Percentiles rank a stretch among this genome's conserved stretches.
Conservation (phyloP, 2,329 filamentous ascomycete species). For the Ascosphaera aggregata region DNA sequence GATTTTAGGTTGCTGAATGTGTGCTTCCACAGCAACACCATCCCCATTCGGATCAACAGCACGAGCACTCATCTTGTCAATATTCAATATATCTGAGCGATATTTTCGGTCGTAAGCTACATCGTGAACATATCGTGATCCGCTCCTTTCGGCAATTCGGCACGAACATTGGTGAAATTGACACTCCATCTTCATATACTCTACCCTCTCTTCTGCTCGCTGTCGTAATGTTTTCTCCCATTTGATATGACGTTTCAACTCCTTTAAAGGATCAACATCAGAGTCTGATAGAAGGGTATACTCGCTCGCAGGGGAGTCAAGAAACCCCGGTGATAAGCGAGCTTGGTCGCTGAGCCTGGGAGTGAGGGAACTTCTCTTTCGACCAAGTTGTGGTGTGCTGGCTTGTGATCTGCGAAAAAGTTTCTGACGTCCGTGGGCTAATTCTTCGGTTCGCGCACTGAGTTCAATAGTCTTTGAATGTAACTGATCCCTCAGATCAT, state of each 20-base stretch:
- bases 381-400: not conserved
- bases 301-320: slow-evolving; percentile 6
- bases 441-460: not conserved
- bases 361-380: not conserved
- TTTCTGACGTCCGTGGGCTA: not conserved
- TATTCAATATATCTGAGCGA: not conserved
- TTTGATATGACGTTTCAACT: slow-evolving; percentile 25
- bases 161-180: slow-evolving; percentile 26
- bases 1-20: slow-evolving; percentile 14
- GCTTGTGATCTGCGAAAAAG: not conserved
- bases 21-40: not conserved
- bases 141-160: slow-evolving; percentile 20
- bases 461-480: not conserved
- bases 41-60: not conserved
- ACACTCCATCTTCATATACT: slow-evolving; percentile 26
- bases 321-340: not conserved
- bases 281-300: slow-evolving; percentile 7
- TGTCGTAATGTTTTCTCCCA: slow-evolving; percentile 26
- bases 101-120: slow-evolving; percentile 8
- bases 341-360: not conserved
- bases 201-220: slow-evolving; percentile 32
- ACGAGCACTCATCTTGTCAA: not conserved
- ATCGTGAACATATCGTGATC: slow-evolving; percentile 18
- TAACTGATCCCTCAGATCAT: not conserved
- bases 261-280: slow-evolving; percentile 22